These are phyloP conservation scores for Suhomyces emberorum DNA, from an alignment of 805 yeast genomes.

Conservation along the genomic window DNA sequence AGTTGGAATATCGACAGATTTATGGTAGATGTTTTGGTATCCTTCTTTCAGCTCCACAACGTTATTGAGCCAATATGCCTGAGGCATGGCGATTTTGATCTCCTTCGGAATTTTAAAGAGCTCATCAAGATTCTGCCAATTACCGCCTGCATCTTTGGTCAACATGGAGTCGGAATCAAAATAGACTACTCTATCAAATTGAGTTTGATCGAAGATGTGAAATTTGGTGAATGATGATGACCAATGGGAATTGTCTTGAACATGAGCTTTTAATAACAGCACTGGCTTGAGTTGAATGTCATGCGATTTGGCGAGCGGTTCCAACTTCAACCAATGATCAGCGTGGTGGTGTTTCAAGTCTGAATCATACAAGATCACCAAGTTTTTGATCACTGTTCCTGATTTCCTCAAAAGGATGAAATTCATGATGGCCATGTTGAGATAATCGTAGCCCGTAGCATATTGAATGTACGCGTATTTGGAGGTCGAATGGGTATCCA, in stretches of 20 bases:
- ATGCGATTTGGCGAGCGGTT: constrained; percentile 13
- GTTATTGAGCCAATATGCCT: constrained; percentile 34
- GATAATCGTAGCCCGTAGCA: constrained; percentile 50
- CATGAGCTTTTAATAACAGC: constrained; percentile 10
- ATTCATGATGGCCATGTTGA: constrained; percentile 52
- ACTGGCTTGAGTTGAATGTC: constrained; percentile 28
- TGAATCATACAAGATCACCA: constrained; percentile 42
- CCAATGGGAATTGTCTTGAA: constrained; percentile 38
- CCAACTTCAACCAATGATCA: constrained; percentile 12
- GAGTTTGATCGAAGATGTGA: constrained; percentile 45
- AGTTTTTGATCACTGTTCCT: constrained; percentile 38
- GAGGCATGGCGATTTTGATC: constrained; percentile 28
- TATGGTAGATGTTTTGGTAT: constrained; percentile 6
- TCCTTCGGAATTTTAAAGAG: constrained; percentile 25
- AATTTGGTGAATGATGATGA: constrained; percentile 53
- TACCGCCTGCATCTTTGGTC: constrained; percentile 10
- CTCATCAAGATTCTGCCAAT: constrained; percentile 25
- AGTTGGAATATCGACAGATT: constrained; percentile 13
- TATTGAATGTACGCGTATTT: constrained; percentile 57
- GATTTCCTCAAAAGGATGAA: constrained; percentile 31
- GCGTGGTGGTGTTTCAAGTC: constrained; percentile 12
- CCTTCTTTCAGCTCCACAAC: constrained; percentile 11
- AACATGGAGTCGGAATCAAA: constrained; percentile 58
- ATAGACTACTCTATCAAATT: constrained; percentile 52
- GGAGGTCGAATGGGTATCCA: constrained; percentile 6